phyloP scores from a whole-genome alignment of 139 green algal species.

The Volvox africanus region DNA sequence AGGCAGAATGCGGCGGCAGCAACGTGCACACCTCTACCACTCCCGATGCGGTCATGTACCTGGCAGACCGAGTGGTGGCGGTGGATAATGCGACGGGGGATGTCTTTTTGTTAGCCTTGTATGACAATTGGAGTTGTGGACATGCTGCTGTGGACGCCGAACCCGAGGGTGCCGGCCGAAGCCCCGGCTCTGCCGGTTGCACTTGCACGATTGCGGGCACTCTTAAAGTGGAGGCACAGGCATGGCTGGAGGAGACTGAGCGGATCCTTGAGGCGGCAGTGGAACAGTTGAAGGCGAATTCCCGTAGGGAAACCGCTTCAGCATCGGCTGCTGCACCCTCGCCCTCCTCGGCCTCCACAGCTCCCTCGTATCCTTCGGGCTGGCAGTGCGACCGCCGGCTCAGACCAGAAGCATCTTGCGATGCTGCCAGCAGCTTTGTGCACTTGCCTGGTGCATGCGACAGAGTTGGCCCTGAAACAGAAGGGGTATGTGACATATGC shows the following conservation, averaged over 20 bases:
- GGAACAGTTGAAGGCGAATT: not conserved
- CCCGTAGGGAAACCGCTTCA: not conserved
- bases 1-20: constrained; percentile 79
- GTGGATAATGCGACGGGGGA: constrained; percentile 84
- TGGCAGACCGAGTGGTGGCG: constrained; percentile 91
- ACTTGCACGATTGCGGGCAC: not conserved
- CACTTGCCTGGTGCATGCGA: too few species aligned
- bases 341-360: not conserved
- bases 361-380: too few species aligned
- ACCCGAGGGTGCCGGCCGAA: too few species aligned
- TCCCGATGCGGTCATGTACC: constrained; percentile 91
- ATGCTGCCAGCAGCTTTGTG: too few species aligned
- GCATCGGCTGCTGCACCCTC: not conserved
- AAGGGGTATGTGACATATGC: too few species aligned
- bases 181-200: not conserved
- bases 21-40: constrained; percentile 59
- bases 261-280: not conserved
- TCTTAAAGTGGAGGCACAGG: constrained; percentile 37
- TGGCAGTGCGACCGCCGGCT: too few species aligned
- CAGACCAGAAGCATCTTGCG: too few species aligned
- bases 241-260: constrained; percentile 25
- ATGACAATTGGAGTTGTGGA: constrained; percentile 35
- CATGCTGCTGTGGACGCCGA: not conserved
- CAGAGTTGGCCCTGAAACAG: too few species aligned
- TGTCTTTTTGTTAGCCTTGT: constrained; percentile 83